Base-by-base conservation (phyloP, 805 yeast genomes). In the Schizosaccharomyces octosporus region DNA sequence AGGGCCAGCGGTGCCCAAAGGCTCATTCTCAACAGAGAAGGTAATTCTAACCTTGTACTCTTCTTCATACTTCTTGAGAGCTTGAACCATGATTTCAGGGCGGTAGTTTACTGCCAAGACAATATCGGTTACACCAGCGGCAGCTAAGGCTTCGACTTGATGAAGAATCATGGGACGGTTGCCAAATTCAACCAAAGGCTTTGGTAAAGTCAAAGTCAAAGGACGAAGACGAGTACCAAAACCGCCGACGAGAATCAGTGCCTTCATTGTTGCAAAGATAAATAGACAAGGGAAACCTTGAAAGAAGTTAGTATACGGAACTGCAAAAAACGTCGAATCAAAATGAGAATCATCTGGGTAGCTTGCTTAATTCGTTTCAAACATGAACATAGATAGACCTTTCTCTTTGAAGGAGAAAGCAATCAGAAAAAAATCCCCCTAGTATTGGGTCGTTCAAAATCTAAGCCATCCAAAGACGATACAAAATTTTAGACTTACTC, bases 161-260 rank as follows among this genome's bases (percentile, higher is more conserved):
- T 93, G 98, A 69, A 87, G 79, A 70, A 93, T 93, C 98, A 93
- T 93, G 71, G 99, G 97, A 78, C 90, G 86, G 86, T 93, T 93
- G 74, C 86, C 99, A 71, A 93, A 93, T 77, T 67, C 69, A 60
- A 67, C 69, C 17, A 67, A 65, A 57, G 69, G 69, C 63, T 67
- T 67, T 59, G 69, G 69, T n/a, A 67, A 66, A 29, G 69, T 67
- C 54, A 67, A 65, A 32, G 69, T 67, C 71, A 93, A 79, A 65
- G 99, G 99, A 82, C 99, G 89, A 79, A 93, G 85, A 79, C 99
- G 93, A 71, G 99, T 93, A 80, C 99, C 99, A 79, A 89, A 93
- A 76, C 98, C 98, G 73, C 98, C 98, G 69, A 90, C 97, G 74
- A 90, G 83, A 80, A 90, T 90, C 75, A 90, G 82, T n/a, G 61